Evolutionary conservation across 192 early-diverging fungal species (phyloP).

Genomic region (Coemansia sp.): DNA sequence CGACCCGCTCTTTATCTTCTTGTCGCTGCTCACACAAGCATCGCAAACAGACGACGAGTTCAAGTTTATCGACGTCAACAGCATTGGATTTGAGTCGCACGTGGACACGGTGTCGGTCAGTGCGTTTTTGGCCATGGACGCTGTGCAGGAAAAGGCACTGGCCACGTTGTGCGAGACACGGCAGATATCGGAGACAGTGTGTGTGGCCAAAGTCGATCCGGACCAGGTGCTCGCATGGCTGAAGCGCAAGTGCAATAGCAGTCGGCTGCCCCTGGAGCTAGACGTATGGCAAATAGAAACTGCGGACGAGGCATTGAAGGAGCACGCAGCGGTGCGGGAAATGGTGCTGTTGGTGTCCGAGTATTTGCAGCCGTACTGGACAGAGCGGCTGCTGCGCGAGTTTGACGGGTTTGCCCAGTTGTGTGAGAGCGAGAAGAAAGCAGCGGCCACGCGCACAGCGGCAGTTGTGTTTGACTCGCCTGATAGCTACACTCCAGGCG

Average conservation of each 20-base stretch:
- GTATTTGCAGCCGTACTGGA: slow-evolving; percentile 35
- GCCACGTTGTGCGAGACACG: slow-evolving; percentile 24
- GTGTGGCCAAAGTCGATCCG: slow-evolving; percentile 24
- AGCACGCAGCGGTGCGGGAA: slow-evolving; percentile 20
- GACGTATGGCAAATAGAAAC: not conserved
- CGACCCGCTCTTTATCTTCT: slow-evolving; percentile 42
- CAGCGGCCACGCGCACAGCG: slow-evolving; percentile 7
- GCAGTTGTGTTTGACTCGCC: slow-evolving; percentile 31
- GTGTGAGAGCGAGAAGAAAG: slow-evolving; percentile 10
- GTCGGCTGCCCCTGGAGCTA: slow-evolving; percentile 13
- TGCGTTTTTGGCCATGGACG: slow-evolving; percentile 14
- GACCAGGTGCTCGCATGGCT: slow-evolving; percentile 33
- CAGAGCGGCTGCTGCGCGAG: slow-evolving; percentile 15
- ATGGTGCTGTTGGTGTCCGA: slow-evolving; percentile 45
- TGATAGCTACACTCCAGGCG: slow-evolving; percentile 29
- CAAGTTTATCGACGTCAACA: slow-evolving; percentile 37
- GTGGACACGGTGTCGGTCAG: slow-evolving; percentile 22
- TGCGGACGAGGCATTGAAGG: slow-evolving; percentile 4
- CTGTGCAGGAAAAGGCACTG: slow-evolving; percentile 9
- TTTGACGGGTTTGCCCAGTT: slow-evolving; percentile 26
- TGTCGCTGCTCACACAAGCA: slow-evolving; percentile 25
- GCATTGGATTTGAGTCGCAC: slow-evolving; percentile 24
- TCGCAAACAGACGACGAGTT: slow-evolving; percentile 18
- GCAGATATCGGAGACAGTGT: slow-evolving; percentile 13
- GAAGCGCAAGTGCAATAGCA: slow-evolving; percentile 27